Percentiles rank a stretch among this genome's conserved stretches.
These are phyloP conservation scores for Xylaria sp. DNA, from an alignment of 2,329 filamentous ascomycete species.

Conservation along the genomic window DNA sequence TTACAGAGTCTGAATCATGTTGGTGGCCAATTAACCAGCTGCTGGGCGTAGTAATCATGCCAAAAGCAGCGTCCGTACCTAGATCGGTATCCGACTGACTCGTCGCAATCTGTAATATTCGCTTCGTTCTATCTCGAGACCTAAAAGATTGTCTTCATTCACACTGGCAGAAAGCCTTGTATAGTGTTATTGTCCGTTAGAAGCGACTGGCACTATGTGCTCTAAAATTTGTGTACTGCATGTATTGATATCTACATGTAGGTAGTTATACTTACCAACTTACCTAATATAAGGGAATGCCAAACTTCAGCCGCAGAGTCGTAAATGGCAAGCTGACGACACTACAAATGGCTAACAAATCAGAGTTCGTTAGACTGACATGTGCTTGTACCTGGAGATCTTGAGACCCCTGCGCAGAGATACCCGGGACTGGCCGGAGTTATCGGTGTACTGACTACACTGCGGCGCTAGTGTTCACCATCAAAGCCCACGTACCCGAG, in stretches of 20 bases:
- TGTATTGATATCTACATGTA: not conserved
- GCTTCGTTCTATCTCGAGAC: not conserved
- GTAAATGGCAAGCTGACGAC: not conserved
- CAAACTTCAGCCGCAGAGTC: not conserved
- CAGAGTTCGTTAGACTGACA: slow-evolving; percentile 23
- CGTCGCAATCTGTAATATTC: not conserved
- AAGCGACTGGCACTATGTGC: not conserved
- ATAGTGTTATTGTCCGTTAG: not conserved
- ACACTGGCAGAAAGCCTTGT: not conserved
- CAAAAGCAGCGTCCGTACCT: not conserved
- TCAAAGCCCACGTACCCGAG: slow-evolving; percentile 9
- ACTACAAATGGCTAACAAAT: slow-evolving; percentile 35
- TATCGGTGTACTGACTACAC: slow-evolving; percentile 26
- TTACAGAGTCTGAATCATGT: not conserved
- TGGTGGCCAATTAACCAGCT: not conserved
- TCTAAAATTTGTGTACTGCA: not conserved
- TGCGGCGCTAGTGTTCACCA: not conserved
- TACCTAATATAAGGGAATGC: not conserved
- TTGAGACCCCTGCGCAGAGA: not conserved
- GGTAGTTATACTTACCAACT: not conserved
- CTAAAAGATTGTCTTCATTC: not conserved
- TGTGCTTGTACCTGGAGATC: slow-evolving; percentile 18
- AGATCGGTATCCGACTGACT: not conserved
- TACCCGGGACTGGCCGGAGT: slow-evolving; percentile 22
- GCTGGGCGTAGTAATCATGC: not conserved